Evolutionary conservation across 2,329 filamentous ascomycete genomes (phyloP).

Genomic region (Tolypocladium endophyticum): DNA sequence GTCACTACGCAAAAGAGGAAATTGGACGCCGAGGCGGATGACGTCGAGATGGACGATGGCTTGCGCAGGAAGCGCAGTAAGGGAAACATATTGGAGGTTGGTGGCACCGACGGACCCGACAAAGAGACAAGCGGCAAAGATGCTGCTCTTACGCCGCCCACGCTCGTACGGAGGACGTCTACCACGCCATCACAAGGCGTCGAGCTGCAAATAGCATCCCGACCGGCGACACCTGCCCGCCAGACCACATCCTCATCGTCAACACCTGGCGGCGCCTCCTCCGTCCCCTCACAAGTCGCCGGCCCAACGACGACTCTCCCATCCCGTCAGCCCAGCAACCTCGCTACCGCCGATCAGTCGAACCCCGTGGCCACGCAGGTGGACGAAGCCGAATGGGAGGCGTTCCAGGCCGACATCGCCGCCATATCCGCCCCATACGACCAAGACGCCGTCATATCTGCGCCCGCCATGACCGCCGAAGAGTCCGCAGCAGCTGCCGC

Average conservation of each 20-base stretch:
- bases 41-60: slow-evolving; percentile 23
- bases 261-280: slow-evolving; percentile 19
- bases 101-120: neutral
- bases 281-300: slow-evolving; percentile 2
- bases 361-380: slow-evolving; percentile 15
- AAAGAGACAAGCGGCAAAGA: slow-evolving; percentile 7
- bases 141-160: slow-evolving; percentile 26
- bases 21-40: slow-evolving; percentile 18
- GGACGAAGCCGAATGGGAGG: slow-evolving; percentile 76
- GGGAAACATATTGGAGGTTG: slow-evolving; percentile 18
- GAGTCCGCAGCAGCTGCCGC: slow-evolving; percentile 46
- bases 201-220: slow-evolving; percentile 53
- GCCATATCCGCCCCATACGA: slow-evolving; percentile 25
- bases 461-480: slow-evolving; percentile 55
- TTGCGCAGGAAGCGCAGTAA: slow-evolving; percentile 35
- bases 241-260: slow-evolving; percentile 30
- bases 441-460: slow-evolving; percentile 52
- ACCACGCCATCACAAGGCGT: slow-evolving; percentile 43
- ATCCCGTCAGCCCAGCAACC: slow-evolving; percentile 14
- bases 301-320: slow-evolving; percentile 17
- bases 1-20: slow-evolving; percentile 20
- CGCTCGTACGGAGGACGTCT: slow-evolving; percentile 35
- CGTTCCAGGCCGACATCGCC: slow-evolving; percentile 76
- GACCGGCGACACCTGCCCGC: slow-evolving; percentile 48
- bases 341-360: slow-evolving; percentile 9